Conservation (phyloP, 768 basidiomycete genomes). For the Termitomyces sp. region DNA sequence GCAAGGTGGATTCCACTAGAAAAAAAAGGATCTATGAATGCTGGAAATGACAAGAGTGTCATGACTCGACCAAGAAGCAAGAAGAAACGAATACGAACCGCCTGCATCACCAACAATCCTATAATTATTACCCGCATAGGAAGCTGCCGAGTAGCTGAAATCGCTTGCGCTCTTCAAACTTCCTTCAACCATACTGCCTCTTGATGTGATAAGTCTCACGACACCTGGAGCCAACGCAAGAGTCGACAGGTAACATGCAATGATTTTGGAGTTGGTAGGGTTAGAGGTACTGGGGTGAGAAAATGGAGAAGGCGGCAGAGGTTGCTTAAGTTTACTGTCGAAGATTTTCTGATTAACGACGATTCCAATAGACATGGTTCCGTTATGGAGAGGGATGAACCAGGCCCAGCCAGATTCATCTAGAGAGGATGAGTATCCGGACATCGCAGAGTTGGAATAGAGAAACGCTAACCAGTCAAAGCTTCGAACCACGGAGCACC, state of each 20-base stretch:
- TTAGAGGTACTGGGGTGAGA: conserved; percentile 19
- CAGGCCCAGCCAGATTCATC: conserved; percentile 72
- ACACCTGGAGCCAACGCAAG: conserved; percentile 46
- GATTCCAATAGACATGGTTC: conserved; percentile 57
- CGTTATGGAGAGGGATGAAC: conserved; percentile 68
- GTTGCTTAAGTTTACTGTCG: conserved; percentile 31
- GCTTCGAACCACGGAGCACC: conserved; percentile 72
- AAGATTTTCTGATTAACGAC: conserved; percentile 56
- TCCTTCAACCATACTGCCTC: conserved; percentile 32
- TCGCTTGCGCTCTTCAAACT: conserved; percentile 54
- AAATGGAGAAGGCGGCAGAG: conserved; percentile 26
- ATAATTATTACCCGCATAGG: conserved; percentile 50
- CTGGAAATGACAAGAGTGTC: conserved; percentile 21
- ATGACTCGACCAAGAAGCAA: neutral
- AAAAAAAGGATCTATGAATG: conserved; percentile 67
- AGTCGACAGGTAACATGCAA: conserved; percentile 39
- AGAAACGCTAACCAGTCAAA: conserved; percentile 47
- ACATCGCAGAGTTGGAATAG: neutral
- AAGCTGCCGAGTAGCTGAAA: conserved; percentile 61
- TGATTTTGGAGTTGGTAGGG: conserved; percentile 23
- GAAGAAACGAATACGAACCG: conserved; percentile 31
- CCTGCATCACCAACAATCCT: conserved; percentile 68
- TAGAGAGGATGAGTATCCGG: conserved; percentile 17
- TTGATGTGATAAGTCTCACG: conserved; percentile 35
- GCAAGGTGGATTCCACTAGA: conserved; percentile 64